Evolutionary conservation across 441 rosid species (phyloP), one percentile per base, ranked within the genome.

Genomic region (Croton laevigatus): DNA sequence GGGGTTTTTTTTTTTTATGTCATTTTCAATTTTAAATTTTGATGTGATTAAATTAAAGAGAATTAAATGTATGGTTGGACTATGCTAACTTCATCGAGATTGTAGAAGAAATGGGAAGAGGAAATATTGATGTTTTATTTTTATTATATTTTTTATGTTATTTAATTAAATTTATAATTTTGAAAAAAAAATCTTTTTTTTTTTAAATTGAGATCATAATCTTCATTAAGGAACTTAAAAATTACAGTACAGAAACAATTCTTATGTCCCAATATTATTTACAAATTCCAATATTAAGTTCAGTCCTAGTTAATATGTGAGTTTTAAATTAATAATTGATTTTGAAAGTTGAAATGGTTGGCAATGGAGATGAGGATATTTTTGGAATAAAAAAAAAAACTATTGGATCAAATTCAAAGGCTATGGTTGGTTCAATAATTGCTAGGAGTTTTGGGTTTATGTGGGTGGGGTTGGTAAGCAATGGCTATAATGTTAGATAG

Each of bases 361-460:
- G n/a, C 3, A 13, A 2, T 14, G 17, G 2, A 17, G 38, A 11
- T 38, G 34, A 55, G 65, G 49, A 34, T 40, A 63, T 68, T 55
- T 37, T 34, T 42, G 79, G 38, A 58, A 70, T 23, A 64, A 27
- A 53, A 37, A 0, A 23, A 46, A 55, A 52, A 3, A 17, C 32
- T 27, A 52, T 40, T 37, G 1, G 23, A 16, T 49, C 20, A 49
- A 27, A 27, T 27, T 27, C 32, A 40, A 0, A 1, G 3, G 32
- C 2, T 27, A 14, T 32, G 46, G 36, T 22, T 32, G 46, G 36
- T 22, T 51, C 71, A 70, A 73, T 75, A 68, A 76, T 69, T 80
- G 72, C 77, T 72, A 27, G 71, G 57, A 78, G 76, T 78, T 72
- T 23, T 54, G 65, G 70, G 60, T 78, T 73, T 68, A 62, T 71